phyloP scores from a whole-genome alignment of 768 basidiomycete genomes.

The Rhizopogon vulgaris region DNA sequence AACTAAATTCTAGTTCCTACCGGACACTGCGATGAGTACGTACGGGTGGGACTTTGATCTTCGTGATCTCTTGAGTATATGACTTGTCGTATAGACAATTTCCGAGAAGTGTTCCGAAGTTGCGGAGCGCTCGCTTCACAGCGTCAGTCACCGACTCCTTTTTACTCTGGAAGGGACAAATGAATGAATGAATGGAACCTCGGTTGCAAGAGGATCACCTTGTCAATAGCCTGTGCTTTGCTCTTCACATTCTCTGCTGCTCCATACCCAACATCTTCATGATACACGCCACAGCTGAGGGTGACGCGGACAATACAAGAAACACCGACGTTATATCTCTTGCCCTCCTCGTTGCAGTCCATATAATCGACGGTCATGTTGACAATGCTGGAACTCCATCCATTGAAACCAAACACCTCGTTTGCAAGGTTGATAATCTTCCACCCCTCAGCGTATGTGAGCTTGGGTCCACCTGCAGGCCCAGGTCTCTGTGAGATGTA shows the following conservation, averaged over 20 bases:
- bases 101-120: constrained; percentile 91
- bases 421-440: constrained; percentile 97
- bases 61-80: constrained; percentile 77
- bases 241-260: constrained; percentile 76
- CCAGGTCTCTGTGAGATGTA: constrained; percentile 86
- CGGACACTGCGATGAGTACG: constrained; percentile 21
- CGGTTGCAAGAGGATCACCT: constrained; percentile 47
- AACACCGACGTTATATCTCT: constrained; percentile 64
- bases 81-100: constrained; percentile 97
- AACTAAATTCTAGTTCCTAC: constrained; percentile 5
- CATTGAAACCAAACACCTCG: constrained; percentile 97
- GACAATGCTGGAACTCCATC: constrained; percentile 82
- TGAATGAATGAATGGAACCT: constrained; percentile 1
- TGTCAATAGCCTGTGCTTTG: constrained; percentile 85
- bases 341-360: constrained; percentile 66
- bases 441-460: constrained; percentile 97
- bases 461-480: constrained; percentile 77
- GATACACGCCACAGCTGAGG: constrained; percentile 78
- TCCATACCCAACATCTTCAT: constrained; percentile 95
- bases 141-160: constrained; percentile 98
- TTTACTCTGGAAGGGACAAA: constrained; percentile 65
- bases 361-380: constrained; percentile 72
- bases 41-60: constrained; percentile 82
- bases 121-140: constrained; percentile 83
- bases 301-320: constrained; percentile 86